phyloP scores from a whole-genome alignment of 2,329 filamentous ascomycete species.

The Trichoderma lentiforme region DNA sequence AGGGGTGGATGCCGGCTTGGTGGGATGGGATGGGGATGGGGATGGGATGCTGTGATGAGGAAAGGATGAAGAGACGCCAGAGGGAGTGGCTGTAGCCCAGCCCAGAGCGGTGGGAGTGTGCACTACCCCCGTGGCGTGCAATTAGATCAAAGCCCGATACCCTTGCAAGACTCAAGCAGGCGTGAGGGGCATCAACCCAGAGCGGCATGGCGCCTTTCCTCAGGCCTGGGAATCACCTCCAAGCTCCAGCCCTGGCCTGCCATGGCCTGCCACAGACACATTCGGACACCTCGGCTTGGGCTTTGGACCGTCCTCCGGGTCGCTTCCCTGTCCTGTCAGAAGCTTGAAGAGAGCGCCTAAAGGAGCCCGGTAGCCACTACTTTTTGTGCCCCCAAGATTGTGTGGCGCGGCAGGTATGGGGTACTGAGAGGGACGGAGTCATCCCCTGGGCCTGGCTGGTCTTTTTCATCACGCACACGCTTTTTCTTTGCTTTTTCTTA shows the following conservation, averaged over 20 bases:
- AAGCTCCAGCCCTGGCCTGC: neutral
- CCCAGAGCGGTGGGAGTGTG: neutral
- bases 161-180: conserved; percentile 5
- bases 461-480: neutral
- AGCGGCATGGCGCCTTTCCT: neutral
- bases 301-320: conserved; percentile 9
- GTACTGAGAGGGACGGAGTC: neutral
- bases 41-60: neutral
- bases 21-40: neutral
- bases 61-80: neutral
- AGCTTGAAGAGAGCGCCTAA: neutral
- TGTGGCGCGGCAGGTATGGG: neutral
- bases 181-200: neutral
- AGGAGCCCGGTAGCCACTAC: neutral
- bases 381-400: neutral
- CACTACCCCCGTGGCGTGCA: neutral
- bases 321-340: conserved; percentile 6
- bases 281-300: conserved; percentile 11
- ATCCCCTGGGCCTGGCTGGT: neutral
- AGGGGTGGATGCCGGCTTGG: conserved; percentile 6
- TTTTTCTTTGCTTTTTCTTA: neutral
- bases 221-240: conserved; percentile 1
- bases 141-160: conserved; percentile 17
- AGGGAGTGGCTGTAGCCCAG: neutral
- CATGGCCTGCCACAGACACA: conserved; percentile 4